Percentiles rank a stretch among this genome's conserved stretches.
Conservation (phyloP, 2,329 filamentous ascomycete species). For the Basipetospora chlamydospora region DNA sequence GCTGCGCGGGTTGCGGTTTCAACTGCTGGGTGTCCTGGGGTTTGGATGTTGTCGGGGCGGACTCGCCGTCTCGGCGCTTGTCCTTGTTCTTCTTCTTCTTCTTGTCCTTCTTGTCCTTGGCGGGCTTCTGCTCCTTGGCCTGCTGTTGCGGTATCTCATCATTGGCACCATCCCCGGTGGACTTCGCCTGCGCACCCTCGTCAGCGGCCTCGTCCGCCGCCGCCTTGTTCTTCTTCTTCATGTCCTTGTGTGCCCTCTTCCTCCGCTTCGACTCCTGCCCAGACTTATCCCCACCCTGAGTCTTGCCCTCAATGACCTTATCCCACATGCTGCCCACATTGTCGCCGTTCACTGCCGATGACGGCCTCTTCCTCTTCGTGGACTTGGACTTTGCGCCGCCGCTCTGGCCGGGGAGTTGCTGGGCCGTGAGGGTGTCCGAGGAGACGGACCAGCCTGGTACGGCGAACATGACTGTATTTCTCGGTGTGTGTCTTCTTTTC, state of each 20-base stretch:
- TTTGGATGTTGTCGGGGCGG: conserved; percentile 15
- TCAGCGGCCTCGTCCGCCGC: background rate
- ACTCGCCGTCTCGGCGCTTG: conserved; percentile 25
- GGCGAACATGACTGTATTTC: conserved; percentile 55
- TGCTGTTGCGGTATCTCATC: conserved; percentile 40
- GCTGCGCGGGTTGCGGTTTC: conserved; percentile 7
- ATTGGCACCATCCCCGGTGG: conserved; percentile 46
- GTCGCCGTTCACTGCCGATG: conserved; percentile 40
- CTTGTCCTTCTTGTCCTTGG: conserved; percentile 14
- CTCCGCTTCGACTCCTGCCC: conserved; percentile 14
- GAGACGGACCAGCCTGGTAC: conserved; percentile 87
- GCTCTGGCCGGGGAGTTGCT: conserved; percentile 25
- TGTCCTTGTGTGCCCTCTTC: conserved; percentile 13
- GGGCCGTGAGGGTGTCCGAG: conserved; percentile 54
- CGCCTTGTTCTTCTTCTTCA: conserved; percentile 10
- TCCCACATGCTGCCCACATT: conserved; percentile 73
- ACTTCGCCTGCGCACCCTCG: background rate
- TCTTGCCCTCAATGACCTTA: conserved; percentile 59
- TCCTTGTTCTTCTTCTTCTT: conserved; percentile 17
- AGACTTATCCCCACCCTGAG: conserved; percentile 8
- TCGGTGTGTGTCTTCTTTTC: conserved; percentile 1
- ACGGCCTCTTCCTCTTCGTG: conserved; percentile 42
- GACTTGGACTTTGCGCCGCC: conserved; percentile 24
- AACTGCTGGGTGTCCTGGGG: conserved; percentile 10
- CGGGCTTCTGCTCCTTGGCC: conserved; percentile 12